Evolutionary conservation across 2,329 filamentous ascomycete genomes (phyloP), one percentile per base, ranked within the genome.

Genomic region (Aspergillus fumigatiaffinis): DNA sequence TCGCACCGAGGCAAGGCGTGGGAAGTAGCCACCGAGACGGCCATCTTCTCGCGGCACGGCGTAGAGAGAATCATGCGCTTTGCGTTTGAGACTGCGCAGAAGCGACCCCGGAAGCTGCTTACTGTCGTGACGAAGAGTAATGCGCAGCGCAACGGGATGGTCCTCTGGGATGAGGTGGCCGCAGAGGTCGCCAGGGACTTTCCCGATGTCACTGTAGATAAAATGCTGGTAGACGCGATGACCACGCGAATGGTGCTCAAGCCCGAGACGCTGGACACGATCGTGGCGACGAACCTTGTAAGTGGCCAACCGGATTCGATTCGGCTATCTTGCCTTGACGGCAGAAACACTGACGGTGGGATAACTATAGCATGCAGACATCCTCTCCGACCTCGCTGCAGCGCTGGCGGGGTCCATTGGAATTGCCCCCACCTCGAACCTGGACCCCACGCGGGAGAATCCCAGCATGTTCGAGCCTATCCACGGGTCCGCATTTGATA

Each of bases 391-490:
- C 65, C 77, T 90, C 21, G 88, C 87, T 5, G 87, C 88, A 14
- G 86, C 87, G 0, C 76, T 90, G 6, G 87, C 87, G 2, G 87
- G 87, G 0, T 87, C 83, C 2, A 90, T 90, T 59, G 87, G 88
- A 8, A 89, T 91, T 57, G 87, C 87, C 3, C 87, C 87, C 3
- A 89, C 87, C 0, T 84, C 80, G 51, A 89, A 89, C 63, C 76
- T 90, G 1, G 87, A 90, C 62, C 87, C 87, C 1, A 85, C 82
- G 2, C 76, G 83, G 17, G 67, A 80, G 61, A 82, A 84, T 58
- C 85, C 85, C 0, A 84, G 80, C 57, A 82, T 87, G 75, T 87
- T 86, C 59, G 84, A 87, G 72, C 84, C 85, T 12, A 83, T 86
- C 38, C 85, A 87, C 60, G 85, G 85, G 9, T 84, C 80, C 28